Conservation (phyloP, 257 asterid species). For the Solanum chiquidenum region DNA sequence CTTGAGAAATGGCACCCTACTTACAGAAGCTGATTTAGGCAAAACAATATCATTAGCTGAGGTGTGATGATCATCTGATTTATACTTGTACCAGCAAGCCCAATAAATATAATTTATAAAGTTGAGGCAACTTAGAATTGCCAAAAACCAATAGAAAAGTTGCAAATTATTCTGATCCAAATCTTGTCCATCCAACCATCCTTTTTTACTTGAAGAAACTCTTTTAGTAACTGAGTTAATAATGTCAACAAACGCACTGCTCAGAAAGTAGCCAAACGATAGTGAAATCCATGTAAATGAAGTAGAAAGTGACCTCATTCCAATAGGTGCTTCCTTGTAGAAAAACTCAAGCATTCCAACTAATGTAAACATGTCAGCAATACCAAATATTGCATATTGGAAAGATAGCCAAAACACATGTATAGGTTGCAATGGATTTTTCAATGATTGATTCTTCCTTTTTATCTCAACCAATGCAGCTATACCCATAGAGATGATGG, state of each 20-base stretch:
- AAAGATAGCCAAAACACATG: slow-evolving; percentile 57
- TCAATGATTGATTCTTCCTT: slow-evolving; percentile 14
- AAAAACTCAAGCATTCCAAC: slow-evolving; percentile 62
- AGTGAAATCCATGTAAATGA: slow-evolving; percentile 54
- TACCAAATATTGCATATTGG: slow-evolving; percentile 59
- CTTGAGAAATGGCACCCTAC: slow-evolving; percentile 18
- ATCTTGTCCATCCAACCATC: slow-evolving; percentile 50
- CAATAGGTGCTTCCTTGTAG: slow-evolving; percentile 50
- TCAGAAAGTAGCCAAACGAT: slow-evolving; percentile 47
- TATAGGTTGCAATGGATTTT: slow-evolving; percentile 19
- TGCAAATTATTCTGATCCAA: slow-evolving; percentile 41
- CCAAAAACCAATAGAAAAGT: slow-evolving; percentile 49
- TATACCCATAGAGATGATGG: slow-evolving; percentile 48
- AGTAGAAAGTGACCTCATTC: slow-evolving; percentile 68
- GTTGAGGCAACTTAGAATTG: slow-evolving; percentile 48
- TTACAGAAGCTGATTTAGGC: slow-evolving; percentile 3
- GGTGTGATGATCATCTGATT: slow-evolving; percentile 6
- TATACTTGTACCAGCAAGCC: slow-evolving; percentile 65
- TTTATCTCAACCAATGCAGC: slow-evolving; percentile 46
- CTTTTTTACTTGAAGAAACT: slow-evolving; percentile 22
- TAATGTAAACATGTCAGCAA: slow-evolving; percentile 61
- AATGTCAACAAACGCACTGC: slow-evolving; percentile 39
- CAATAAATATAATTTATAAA: slow-evolving; percentile 45
- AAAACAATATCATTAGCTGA: neutral
- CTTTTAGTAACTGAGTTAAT: slow-evolving; percentile 33